Conservation (phyloP, 306 rosid species). For the Senna siamea region DNA sequence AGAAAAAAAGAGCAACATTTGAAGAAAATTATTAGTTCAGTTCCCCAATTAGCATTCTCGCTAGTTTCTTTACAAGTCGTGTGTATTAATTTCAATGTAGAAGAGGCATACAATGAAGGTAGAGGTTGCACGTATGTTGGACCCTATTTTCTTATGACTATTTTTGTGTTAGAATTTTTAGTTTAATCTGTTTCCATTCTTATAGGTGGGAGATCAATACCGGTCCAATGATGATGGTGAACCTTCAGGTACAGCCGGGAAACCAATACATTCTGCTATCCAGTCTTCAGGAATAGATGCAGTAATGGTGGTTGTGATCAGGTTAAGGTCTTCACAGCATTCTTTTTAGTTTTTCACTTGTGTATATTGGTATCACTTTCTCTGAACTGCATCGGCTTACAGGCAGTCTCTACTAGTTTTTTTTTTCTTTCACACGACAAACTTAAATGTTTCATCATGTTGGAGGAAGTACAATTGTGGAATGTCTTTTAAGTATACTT, state of each 20-base stretch:
- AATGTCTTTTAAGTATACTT: neutral
- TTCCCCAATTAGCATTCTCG: neutral
- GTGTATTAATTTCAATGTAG: conserved; percentile 8
- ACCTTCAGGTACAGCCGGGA: conserved; percentile 94
- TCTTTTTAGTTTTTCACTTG: conserved; percentile 14
- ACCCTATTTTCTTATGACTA: conserved; percentile 10
- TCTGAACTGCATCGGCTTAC: conserved; percentile 16
- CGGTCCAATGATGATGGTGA: conserved; percentile 97
- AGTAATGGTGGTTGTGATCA: conserved; percentile 95
- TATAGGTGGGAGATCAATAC: conserved; percentile 85
- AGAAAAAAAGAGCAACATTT: no score
- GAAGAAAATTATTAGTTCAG: neutral
- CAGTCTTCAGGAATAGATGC: conserved; percentile 87
- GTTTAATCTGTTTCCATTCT: neutral
- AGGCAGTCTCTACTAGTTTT: neutral
- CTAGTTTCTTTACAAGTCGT: neutral
- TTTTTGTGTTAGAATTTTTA: neutral
- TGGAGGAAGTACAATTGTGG: conserved; percentile 3
- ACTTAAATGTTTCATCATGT: neutral
- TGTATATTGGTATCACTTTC: conserved; percentile 18
- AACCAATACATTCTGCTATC: conserved; percentile 87
- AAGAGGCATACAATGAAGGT: conserved; percentile 17
- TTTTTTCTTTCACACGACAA: neutral
- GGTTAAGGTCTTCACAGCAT: conserved; percentile 50
- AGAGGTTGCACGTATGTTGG: conserved; percentile 5